Evolutionary conservation across 2,329 filamentous ascomycete genomes (phyloP), one percentile per base, ranked within the genome.

Genomic region (Colletotrichum liriopes): DNA sequence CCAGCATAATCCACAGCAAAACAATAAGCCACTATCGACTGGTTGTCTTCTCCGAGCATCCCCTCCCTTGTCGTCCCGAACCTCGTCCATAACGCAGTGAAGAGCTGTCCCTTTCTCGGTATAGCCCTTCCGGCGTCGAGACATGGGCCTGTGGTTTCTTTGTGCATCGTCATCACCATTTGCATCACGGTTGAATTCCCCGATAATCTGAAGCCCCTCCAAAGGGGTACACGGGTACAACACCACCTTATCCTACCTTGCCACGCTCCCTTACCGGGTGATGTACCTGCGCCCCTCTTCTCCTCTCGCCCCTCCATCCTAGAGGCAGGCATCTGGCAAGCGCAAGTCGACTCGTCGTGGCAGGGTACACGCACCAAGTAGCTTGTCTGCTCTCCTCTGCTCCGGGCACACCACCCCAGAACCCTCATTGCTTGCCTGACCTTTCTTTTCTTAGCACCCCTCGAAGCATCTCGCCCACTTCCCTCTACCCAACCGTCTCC

Each of bases 131-230:
- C 45, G 60, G 60, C 60, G 52, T 59, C 43, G 5, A 23, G 26
- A 65, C 61, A 60, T 65, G 61, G 54, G 52, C 35, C n/a, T 51
- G 43, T 23, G 23, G 41, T 69, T 23, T 26, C 66, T 58, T 23
- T 65, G 11, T 45, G 45, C 61, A 54, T 60, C 54, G 37, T 60
- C 61, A 65, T 70, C 14, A 26, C 35, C 45, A 20, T 45, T 37
- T 45, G 39, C 43, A 52, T 70, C 52, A 37, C 26, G 26, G 52
- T 54, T 45, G 45, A 65, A 65, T 37, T 65, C 67, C 60, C 67
- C 67, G 52, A 60, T 41, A 26, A 60, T 59, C 52, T 59, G 39
- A 49, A 41, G 11, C 51, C 59, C 60, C 66, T 58, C n/a, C 23
- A 49, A 39, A 37, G 14, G 20, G 51, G 45, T 56, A 26, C 67